phyloP scores from a whole-genome alignment of 2,329 filamentous ascomycete genomes.

The Cercospora zeae-maydis region DNA sequence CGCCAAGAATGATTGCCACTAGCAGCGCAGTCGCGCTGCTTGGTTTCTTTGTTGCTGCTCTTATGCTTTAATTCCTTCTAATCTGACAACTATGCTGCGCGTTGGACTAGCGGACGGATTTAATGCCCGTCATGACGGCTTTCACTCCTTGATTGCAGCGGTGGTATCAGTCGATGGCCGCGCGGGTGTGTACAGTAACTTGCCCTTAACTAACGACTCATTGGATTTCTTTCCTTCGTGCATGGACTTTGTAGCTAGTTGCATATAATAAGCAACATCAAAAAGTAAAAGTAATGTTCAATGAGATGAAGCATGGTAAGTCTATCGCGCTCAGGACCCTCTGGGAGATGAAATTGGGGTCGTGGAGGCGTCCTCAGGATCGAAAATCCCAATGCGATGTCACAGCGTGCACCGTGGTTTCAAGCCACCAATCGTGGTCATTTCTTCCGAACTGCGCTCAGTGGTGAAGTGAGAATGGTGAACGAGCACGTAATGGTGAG shows the following conservation, averaged over 20 bases:
- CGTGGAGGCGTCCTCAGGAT: background rate
- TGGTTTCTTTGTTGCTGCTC: slow-evolving; percentile 38
- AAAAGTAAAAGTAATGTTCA: slow-evolving; percentile 16
- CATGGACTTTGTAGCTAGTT: slow-evolving; percentile 13
- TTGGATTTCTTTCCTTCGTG: slow-evolving; percentile 15
- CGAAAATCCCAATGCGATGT: background rate
- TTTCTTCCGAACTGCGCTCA: background rate
- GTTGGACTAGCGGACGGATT: slow-evolving; percentile 3
- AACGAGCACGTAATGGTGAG: background rate
- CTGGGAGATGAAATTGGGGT: background rate
- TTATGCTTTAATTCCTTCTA: slow-evolving; percentile 32
- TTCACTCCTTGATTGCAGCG: slow-evolving; percentile 17
- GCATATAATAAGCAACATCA: slow-evolving; percentile 1
- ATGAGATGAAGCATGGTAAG: slow-evolving; percentile 9
- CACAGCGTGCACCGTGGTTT: background rate
- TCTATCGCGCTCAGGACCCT: background rate
- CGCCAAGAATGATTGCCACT: slow-evolving; percentile 35
- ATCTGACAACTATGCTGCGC: slow-evolving; percentile 2
- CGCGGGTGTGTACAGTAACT: slow-evolving; percentile 20
- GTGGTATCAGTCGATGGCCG: slow-evolving; percentile 11
- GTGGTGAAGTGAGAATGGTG: background rate
- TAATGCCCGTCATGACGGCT: slow-evolving; percentile 20
- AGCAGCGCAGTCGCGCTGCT: slow-evolving; percentile 37
- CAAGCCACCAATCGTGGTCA: background rate
- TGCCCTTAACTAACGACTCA: slow-evolving; percentile 9